Evolutionary conservation across 139 green algal species (phyloP).

Genomic region (Picochlorum sp.): DNA sequence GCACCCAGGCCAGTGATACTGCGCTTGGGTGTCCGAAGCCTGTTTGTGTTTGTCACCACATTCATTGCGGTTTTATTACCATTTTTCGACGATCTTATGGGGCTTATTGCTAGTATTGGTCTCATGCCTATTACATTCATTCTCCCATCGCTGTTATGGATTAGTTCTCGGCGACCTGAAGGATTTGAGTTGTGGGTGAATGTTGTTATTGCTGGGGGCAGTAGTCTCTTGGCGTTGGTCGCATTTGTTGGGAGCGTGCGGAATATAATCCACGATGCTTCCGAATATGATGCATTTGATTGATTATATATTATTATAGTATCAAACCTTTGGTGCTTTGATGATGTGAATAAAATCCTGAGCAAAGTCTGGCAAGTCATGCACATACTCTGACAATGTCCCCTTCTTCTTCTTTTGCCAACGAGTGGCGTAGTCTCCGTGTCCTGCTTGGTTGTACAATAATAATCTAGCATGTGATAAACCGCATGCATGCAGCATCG

Average conservation of each 20-base stretch:
- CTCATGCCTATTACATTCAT: constrained; percentile 40
- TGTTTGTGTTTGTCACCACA: constrained; percentile 34
- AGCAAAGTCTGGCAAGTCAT: not conserved
- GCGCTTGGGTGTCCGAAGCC: constrained; percentile 28
- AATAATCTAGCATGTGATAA: constrained; percentile 40
- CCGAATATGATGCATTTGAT: constrained; percentile 21
- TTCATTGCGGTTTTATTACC: constrained; percentile 43
- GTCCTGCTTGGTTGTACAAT: constrained; percentile 47
- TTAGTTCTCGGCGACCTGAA: constrained; percentile 13
- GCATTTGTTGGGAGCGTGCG: constrained; percentile 25
- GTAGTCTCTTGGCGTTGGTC: constrained; percentile 18
- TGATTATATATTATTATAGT: not conserved
- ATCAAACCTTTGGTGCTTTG: not conserved
- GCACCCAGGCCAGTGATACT: constrained; percentile 14
- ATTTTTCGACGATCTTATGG: constrained; percentile 52
- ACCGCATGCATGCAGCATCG: constrained; percentile 34
- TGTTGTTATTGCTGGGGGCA: constrained; percentile 19
- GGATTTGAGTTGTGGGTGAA: constrained; percentile 18
- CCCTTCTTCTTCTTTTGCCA: constrained; percentile 15
- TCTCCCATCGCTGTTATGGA: constrained; percentile 33
- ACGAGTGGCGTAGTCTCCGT: constrained; percentile 44
- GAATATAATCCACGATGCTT: constrained; percentile 32
- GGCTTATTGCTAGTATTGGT: constrained; percentile 18
- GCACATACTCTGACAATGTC: not conserved
- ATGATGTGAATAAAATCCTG: not conserved